phyloP scores from a whole-genome alignment of 108 stramenopile genomes.

The Pseudonitzschia multiseries region DNA sequence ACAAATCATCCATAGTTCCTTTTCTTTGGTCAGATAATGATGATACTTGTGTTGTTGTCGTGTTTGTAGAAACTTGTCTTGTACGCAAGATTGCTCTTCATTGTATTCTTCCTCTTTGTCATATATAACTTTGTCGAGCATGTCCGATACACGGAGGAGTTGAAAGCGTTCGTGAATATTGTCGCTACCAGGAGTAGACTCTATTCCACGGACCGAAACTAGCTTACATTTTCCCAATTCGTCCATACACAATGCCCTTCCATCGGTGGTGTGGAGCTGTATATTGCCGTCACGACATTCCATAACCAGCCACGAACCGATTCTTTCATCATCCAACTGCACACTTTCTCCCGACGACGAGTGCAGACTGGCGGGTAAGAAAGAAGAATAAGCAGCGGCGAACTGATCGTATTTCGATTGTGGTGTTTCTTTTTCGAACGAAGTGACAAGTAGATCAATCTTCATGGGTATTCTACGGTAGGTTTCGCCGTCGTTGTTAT shows the following conservation, averaged over 20 bases:
- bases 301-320: constrained; percentile 14
- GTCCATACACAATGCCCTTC: neutral
- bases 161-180: neutral
- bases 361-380: constrained; percentile 5
- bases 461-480: constrained; percentile 73
- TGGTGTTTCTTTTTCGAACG: neutral
- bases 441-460: constrained; percentile 22
- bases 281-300: neutral
- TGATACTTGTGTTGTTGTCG: neutral
- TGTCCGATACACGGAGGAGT: constrained; percentile 7
- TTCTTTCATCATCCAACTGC: neutral
- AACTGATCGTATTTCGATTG: neutral
- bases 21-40: neutral
- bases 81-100: neutral
- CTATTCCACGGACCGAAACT: neutral
- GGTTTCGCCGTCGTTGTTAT: constrained; percentile 63
- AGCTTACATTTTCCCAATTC: neutral
- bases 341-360: constrained; percentile 8
- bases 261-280: constrained; percentile 17
- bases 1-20: constrained; percentile 50
- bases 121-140: neutral
- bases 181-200: neutral
- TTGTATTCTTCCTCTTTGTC: constrained; percentile 3
- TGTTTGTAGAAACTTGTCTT: constrained; percentile 1
- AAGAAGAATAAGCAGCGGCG: neutral